These are phyloP conservation scores for Crucihimalaya himalaica DNA, from an alignment of 345 rosid genomes.

Conservation along the genomic window DNA sequence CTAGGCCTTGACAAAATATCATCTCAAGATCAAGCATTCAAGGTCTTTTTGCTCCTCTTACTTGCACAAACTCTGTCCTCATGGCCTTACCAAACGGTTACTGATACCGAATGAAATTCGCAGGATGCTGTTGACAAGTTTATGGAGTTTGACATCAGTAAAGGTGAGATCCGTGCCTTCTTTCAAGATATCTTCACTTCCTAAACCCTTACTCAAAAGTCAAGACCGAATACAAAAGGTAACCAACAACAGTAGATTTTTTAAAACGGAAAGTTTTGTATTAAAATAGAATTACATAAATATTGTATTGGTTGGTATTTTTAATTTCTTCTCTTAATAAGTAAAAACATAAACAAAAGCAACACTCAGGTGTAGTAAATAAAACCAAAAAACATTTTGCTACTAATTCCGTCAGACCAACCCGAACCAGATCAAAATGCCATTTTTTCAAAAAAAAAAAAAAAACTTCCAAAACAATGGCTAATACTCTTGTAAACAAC, in stretches of 20 bases:
- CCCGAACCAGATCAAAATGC: no score
- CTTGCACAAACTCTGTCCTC: background rate
- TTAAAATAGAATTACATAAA: background rate
- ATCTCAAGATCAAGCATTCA: slow-evolving; percentile 63
- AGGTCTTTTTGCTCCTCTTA: slow-evolving; percentile 47
- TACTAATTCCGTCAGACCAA: no score
- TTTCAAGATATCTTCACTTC: slow-evolving; percentile 57
- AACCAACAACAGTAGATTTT: background rate
- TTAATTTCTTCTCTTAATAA: no score
- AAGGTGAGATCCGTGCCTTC: slow-evolving; percentile 61
- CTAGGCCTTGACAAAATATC: slow-evolving; percentile 58
- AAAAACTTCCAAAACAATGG: no score
- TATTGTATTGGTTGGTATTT: background rate
- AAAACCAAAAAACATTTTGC: no score
- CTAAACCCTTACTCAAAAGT: slow-evolving; percentile 17
- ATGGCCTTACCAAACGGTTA: slow-evolving; percentile 3
- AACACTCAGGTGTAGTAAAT: no score
- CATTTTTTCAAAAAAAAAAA: no score
- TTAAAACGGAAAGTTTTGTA: background rate
- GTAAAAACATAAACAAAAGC: no score
- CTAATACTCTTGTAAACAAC: no score
- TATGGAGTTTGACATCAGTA: slow-evolving; percentile 55
- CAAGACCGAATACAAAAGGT: background rate
- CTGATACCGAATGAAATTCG: slow-evolving; percentile 21
- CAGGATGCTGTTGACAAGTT: slow-evolving; percentile 79